Evolutionary conservation across 495 filamentous ascomycete genomes (phyloP).

Genomic region (Xylaria grammica): DNA sequence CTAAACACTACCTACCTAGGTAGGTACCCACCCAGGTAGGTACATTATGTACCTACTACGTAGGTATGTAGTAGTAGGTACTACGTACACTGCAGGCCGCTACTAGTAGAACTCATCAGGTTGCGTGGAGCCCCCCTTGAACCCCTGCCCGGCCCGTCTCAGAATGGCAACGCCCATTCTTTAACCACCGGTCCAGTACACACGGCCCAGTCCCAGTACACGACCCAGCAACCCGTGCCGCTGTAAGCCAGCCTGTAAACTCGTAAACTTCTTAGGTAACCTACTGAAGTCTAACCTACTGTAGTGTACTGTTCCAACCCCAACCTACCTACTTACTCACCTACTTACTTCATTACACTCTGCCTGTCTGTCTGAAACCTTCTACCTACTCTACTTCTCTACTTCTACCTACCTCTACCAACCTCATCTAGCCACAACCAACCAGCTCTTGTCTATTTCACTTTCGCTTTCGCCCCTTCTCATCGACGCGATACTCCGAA

Average conservation of each 20-base stretch:
- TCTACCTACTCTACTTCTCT: too few relatives aligned
- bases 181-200: too few relatives aligned
- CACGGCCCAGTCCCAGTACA: too few relatives aligned
- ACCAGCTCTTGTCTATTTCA: conserved; percentile 1
- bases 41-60: not conserved
- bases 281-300: too few relatives aligned
- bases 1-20: too few relatives aligned
- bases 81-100: too few relatives aligned
- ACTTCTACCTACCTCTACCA: not conserved
- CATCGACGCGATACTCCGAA: conserved; percentile 14
- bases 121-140: conserved; percentile 4
- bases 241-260: conserved; percentile 16
- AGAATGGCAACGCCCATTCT: conserved; percentile 21
- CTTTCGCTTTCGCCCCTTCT: not conserved
- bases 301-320: too few relatives aligned
- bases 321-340: conserved; percentile 3
- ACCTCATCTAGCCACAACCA: conserved; percentile 19
- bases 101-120: conserved; percentile 1
- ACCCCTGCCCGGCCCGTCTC: conserved; percentile 13
- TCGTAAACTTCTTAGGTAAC: too few relatives aligned
- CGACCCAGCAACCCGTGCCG: not conserved
- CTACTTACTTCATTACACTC: conserved; percentile 2
- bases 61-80: conserved; percentile 1
- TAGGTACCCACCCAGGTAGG: too few relatives aligned
- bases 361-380: not conserved